These are phyloP conservation scores for Arthrobotrys musiformis DNA, from an alignment of 2,329 filamentous ascomycete genomes.

Conservation along the genomic window DNA sequence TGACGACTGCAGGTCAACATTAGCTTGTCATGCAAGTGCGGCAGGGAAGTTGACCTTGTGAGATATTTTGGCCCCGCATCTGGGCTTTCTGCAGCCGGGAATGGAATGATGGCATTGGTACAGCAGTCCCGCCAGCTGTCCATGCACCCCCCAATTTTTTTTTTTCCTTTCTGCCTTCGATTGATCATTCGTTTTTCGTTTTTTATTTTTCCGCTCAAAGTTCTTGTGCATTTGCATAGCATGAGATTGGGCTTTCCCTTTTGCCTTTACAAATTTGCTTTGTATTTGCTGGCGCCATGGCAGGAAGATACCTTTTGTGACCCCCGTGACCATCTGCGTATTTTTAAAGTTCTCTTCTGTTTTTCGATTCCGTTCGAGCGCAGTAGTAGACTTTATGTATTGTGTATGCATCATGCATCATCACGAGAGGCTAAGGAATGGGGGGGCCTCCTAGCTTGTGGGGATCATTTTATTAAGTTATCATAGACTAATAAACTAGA, in stretches of 20 bases:
- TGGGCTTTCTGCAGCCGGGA: slow-evolving; percentile 33
- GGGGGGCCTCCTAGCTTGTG: slow-evolving; percentile 7
- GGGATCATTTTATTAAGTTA: not conserved
- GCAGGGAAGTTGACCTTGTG: slow-evolving; percentile 30
- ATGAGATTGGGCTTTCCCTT: too few species aligned
- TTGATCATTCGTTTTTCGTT: not conserved
- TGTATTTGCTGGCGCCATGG: slow-evolving; percentile 6
- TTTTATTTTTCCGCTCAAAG: slow-evolving; percentile 17
- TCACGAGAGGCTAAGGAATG: slow-evolving; percentile 14
- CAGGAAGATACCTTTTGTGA: slow-evolving; percentile 3
- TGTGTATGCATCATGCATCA: slow-evolving; percentile 20
- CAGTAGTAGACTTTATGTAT: not conserved
- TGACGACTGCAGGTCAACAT: slow-evolving; percentile 35
- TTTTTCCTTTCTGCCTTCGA: not conserved
- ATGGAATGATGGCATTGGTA: slow-evolving; percentile 49
- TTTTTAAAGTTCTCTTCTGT: slow-evolving; percentile 9
- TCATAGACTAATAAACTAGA: not conserved
- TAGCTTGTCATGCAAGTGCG: slow-evolving; percentile 50
- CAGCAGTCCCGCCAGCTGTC: slow-evolving; percentile 35
- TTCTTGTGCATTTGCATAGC: slow-evolving; percentile 7
- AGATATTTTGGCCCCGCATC: slow-evolving; percentile 24
- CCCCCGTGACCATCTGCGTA: slow-evolving; percentile 19
- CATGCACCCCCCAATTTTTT: slow-evolving; percentile 1
- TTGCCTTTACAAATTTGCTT: too few species aligned
- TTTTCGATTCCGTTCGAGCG: slow-evolving; percentile 18